phyloP scores from a whole-genome alignment of 164 flowering plant genomes.

The grape (Vitis vinifera) region DNA sequence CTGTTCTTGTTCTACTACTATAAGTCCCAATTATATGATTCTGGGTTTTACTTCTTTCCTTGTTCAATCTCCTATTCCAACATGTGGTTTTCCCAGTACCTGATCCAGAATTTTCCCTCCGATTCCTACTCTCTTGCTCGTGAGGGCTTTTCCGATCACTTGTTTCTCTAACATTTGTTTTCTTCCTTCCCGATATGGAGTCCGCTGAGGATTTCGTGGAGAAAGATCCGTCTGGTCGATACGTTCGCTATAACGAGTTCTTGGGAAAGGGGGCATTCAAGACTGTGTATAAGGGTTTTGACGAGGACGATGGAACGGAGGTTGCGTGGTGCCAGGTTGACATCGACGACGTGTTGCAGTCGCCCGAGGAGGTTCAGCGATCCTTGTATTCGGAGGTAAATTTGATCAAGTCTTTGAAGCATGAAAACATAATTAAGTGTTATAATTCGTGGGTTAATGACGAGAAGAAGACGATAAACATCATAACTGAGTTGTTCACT shows the following conservation, averaged over 20 bases:
- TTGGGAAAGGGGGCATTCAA: slow-evolving; percentile 5
- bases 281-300: slow-evolving; percentile 54
- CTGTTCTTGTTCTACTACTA: too few species aligned
- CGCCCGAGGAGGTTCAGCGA: too few species aligned
- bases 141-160: too few species aligned
- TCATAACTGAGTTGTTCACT: neutral
- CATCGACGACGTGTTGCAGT: neutral
- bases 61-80: too few species aligned
- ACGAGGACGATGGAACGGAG: slow-evolving; percentile 54
- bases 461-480: neutral
- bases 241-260: slow-evolving; percentile 1
- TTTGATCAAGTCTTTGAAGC: neutral
- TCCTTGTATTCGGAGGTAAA: neutral
- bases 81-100: too few species aligned
- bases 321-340: neutral
- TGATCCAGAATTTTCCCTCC: too few species aligned
- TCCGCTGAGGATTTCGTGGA: slow-evolving; percentile 20
- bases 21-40: too few species aligned
- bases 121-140: too few species aligned
- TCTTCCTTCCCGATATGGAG: too few species aligned
- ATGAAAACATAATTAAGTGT: neutral
- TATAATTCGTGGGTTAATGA: neutral
- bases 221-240: slow-evolving; percentile 4
- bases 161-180: too few species aligned
- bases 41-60: too few species aligned